A percentile compares a stretch with the other conserved stretches of the same genome.
phyloP scores from a whole-genome alignment of 2,329 filamentous ascomycete species.

The Triangularia setosa region DNA sequence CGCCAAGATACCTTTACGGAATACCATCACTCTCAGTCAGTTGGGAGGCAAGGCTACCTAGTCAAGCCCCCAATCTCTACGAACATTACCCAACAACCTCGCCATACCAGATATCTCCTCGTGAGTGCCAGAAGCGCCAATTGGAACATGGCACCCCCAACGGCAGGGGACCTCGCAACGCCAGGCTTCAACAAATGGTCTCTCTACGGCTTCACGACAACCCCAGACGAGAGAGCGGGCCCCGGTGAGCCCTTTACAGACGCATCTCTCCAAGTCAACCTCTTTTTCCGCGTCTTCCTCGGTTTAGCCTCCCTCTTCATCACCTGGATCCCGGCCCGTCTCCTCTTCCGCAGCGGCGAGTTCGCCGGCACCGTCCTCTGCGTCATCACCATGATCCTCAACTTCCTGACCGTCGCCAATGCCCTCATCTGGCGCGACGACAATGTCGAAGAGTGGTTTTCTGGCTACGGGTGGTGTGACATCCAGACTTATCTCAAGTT shows the following conservation, averaged over 20 bases:
- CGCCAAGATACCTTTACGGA: neutral
- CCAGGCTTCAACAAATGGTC: conserved; percentile 13
- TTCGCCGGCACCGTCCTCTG: conserved; percentile 51
- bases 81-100: neutral
- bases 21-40: neutral
- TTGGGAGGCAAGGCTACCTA: no score
- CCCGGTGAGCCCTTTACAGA: conserved; percentile 24
- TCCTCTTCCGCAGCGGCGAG: conserved; percentile 51
- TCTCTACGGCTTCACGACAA: conserved; percentile 23
- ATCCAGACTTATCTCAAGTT: conserved; percentile 38
- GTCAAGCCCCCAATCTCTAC: neutral
- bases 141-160: conserved; percentile 1
- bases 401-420: conserved; percentile 48
- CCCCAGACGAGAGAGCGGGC: conserved; percentile 22
- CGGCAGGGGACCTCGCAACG: conserved; percentile 5
- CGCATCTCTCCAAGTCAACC: conserved; percentile 39
- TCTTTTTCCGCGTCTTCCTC: conserved; percentile 46
- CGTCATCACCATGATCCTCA: conserved; percentile 41
- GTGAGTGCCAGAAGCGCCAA: neutral
- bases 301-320: conserved; percentile 42
- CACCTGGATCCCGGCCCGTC: conserved; percentile 48
- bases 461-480: conserved; percentile 53
- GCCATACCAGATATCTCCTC: neutral
- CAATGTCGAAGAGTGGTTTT: conserved; percentile 48
- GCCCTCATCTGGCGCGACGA: conserved; percentile 52